phyloP scores from a whole-genome alignment of 163 green algal species.

The Chloroidium sp. region DNA sequence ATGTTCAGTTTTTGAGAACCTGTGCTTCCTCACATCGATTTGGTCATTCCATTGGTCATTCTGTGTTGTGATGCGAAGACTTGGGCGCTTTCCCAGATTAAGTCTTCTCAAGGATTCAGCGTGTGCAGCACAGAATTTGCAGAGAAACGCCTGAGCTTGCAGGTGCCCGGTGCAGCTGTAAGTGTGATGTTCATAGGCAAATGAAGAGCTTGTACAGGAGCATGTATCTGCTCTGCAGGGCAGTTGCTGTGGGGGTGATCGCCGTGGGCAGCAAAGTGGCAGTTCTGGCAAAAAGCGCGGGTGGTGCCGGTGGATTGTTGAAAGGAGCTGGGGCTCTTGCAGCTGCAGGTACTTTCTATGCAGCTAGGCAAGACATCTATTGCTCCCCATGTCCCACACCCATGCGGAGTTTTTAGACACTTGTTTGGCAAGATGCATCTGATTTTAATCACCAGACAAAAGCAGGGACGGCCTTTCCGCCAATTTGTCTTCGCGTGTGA shows the following conservation, averaged over 20 bases:
- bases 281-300: constrained; percentile 21
- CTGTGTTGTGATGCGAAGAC: background rate
- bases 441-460: too few relatives aligned
- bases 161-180: background rate
- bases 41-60: background rate
- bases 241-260: constrained; percentile 15
- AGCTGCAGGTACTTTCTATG: background rate
- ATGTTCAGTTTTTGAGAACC: too few relatives aligned
- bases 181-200: background rate
- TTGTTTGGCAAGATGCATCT: too few relatives aligned
- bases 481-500: too few relatives aligned
- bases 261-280: constrained; percentile 28
- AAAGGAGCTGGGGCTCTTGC: background rate
- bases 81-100: background rate
- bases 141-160: background rate
- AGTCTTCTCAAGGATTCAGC: too few relatives aligned
- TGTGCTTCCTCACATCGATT: too few relatives aligned
- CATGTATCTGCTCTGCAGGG: constrained; percentile 9
- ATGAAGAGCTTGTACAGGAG: background rate
- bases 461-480: too few relatives aligned
- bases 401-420: too few relatives aligned
- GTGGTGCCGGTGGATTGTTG: constrained; percentile 1
- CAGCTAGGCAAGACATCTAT: too few relatives aligned
- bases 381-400: too few relatives aligned
- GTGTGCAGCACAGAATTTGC: too few relatives aligned